These are phyloP conservation scores for Nemania diffusa DNA, from an alignment of 2,329 filamentous ascomycete genomes.

Conservation along the genomic window DNA sequence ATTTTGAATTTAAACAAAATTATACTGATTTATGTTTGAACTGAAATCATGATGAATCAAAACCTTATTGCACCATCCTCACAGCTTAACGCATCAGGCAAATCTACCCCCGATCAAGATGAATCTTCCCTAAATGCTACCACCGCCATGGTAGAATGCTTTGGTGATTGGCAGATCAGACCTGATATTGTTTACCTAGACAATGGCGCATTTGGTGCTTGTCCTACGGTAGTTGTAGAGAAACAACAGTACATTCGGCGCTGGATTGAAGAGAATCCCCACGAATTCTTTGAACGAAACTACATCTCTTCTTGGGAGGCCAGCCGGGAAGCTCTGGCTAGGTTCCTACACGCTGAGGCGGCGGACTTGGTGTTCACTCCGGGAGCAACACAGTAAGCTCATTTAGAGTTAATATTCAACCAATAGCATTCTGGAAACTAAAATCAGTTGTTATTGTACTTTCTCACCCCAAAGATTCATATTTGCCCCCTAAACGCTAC, in stretches of 20 bases:
- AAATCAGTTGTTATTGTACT: too few species aligned
- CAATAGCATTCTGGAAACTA: too few species aligned
- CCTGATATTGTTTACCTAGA: conserved; percentile 25
- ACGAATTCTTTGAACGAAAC: conserved; percentile 30
- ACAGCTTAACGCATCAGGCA: neutral
- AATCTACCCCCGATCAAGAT: neutral
- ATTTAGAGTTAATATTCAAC: neutral
- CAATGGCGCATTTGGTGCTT: conserved; percentile 26
- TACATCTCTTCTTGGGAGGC: conserved; percentile 25
- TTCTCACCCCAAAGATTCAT: neutral
- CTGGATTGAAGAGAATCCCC: conserved; percentile 23
- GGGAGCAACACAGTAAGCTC: conserved; percentile 16
- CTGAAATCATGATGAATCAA: conserved; percentile 10
- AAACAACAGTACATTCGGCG: conserved; percentile 19
- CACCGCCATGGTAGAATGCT: conserved; percentile 28
- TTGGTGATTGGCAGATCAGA: conserved; percentile 24
- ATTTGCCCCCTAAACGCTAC: neutral
- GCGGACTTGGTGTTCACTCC: conserved; percentile 15
- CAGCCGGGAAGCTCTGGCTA: conserved; percentile 9
- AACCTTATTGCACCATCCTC: neutral
- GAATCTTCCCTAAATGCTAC: conserved; percentile 10
- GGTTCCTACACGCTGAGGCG: conserved; percentile 15
- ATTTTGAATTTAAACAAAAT: neutral
- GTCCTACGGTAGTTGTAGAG: conserved; percentile 18
- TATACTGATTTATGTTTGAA: neutral